phyloP scores from a whole-genome alignment of 495 filamentous ascomycete species.

The Hyphodiscus hymeniophilus region DNA sequence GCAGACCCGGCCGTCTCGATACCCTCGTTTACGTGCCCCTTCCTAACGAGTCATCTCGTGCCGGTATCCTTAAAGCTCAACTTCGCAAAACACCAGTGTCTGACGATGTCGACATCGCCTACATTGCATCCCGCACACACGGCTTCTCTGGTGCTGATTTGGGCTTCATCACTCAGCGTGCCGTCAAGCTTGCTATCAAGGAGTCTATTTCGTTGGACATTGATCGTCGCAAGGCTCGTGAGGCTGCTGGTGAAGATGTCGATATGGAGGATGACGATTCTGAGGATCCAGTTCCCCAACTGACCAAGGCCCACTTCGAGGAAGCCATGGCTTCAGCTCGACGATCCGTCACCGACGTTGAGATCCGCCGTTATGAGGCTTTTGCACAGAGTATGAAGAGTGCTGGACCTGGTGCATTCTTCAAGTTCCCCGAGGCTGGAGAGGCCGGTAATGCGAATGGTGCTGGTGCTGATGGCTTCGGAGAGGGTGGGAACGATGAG shows the following conservation, averaged over 20 bases:
- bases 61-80: constrained; percentile 86
- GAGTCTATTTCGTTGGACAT: constrained; percentile 87
- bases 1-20: constrained; percentile 96
- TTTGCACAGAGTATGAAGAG: constrained; percentile 99
- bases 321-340: constrained; percentile 94
- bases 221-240: constrained; percentile 77
- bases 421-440: constrained; percentile 83
- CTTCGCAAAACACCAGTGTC: constrained; percentile 97
- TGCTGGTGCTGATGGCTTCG: constrained; percentile 52
- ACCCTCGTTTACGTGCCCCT: constrained; percentile 97
- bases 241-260: constrained; percentile 76
- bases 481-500: constrained; percentile 79
- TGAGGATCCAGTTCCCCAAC: constrained; percentile 93
- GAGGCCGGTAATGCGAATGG: constrained; percentile 40
- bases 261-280: constrained; percentile 70
- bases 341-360: constrained; percentile 89
- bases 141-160: constrained; percentile 99
- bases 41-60: constrained; percentile 81
- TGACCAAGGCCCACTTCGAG: constrained; percentile 95
- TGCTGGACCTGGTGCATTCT: constrained; percentile 85
- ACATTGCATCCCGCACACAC: constrained; percentile 94
- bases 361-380: constrained; percentile 95
- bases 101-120: constrained; percentile 75
- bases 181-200: constrained; percentile 99
- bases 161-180: constrained; percentile 96